These are phyloP conservation scores for Spergularia marina DNA, from an alignment of 148 eudicot genomes.

Conservation along the genomic window DNA sequence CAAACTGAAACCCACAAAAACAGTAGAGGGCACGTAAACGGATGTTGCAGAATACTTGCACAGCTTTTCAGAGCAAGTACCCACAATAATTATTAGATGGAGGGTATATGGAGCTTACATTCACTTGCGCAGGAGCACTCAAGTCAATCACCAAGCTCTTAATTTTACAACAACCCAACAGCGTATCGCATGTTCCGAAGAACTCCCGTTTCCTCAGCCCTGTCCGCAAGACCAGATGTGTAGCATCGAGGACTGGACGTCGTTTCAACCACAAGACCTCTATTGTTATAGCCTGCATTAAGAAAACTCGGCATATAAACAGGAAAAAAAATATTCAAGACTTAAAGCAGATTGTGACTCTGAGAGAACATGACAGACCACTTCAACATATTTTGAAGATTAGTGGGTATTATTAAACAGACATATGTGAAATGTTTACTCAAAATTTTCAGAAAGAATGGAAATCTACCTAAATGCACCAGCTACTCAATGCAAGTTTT, in stretches of 20 bases:
- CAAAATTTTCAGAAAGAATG: background rate
- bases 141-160: background rate
- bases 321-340: background rate
- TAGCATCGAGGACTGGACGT: constrained; percentile 8
- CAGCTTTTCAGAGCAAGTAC: background rate
- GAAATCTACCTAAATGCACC: constrained; percentile 23
- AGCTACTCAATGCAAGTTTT: constrained; percentile 17
- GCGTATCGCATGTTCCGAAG: constrained; percentile 8
- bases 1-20: background rate
- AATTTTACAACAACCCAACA: constrained; percentile 15
- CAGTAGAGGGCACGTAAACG: background rate
- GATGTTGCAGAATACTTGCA: background rate
- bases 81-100: no score
- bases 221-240: constrained; percentile 15
- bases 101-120: constrained; percentile 5
- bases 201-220: constrained; percentile 18
- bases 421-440: background rate
- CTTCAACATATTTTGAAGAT: no score
- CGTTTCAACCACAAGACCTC: background rate
- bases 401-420: background rate
- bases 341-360: background rate
- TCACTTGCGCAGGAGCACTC: constrained; percentile 1
- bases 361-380: background rate
- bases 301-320: background rate
- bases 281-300: constrained; percentile 3